Conservation (phyloP, 139 green algal genomes). For the Tetradesmus obliquus region DNA sequence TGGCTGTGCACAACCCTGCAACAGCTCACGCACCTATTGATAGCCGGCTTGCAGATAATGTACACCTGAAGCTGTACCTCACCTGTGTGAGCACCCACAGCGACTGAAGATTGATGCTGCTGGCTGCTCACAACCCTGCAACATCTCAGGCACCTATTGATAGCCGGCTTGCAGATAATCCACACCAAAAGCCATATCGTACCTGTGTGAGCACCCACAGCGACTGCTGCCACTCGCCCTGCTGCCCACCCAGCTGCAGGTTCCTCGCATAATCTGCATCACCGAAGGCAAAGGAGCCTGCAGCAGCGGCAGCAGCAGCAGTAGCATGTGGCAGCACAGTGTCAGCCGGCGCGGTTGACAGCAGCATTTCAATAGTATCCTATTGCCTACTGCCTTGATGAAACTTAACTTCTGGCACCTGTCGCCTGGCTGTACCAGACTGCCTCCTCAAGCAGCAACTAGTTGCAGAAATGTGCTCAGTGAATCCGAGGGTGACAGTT, state of each 20-base stretch:
- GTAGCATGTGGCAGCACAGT: background rate
- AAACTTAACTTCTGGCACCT: too few species aligned
- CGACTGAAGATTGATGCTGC: conserved; percentile 29
- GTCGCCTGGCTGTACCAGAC: too few species aligned
- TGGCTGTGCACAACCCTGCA: too few species aligned
- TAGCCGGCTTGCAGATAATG: too few species aligned
- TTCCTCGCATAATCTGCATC: conserved; percentile 60
- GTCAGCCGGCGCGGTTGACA: background rate
- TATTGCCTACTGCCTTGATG: too few species aligned
- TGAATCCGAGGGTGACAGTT: too few species aligned
- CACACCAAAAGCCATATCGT: background rate
- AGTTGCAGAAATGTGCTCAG: too few species aligned
- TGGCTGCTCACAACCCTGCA: background rate
- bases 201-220: conserved; percentile 60
- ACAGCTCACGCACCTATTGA: too few species aligned
- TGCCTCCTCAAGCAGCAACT: background rate
- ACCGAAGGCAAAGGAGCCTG: conserved; percentile 57
- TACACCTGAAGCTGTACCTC: background rate
- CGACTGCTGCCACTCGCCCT: conserved; percentile 57
- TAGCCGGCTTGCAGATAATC: background rate
- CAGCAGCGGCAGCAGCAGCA: conserved; percentile 25
- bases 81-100: conserved; percentile 50
- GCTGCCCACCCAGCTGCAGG: conserved; percentile 27
- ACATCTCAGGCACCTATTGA: background rate
- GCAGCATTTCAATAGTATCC: background rate